A percentile compares a stretch with the other conserved stretches of the same genome.
Evolutionary conservation across 805 yeast genomes (phyloP).

Genomic region (Yamadazyma ubonensis): DNA sequence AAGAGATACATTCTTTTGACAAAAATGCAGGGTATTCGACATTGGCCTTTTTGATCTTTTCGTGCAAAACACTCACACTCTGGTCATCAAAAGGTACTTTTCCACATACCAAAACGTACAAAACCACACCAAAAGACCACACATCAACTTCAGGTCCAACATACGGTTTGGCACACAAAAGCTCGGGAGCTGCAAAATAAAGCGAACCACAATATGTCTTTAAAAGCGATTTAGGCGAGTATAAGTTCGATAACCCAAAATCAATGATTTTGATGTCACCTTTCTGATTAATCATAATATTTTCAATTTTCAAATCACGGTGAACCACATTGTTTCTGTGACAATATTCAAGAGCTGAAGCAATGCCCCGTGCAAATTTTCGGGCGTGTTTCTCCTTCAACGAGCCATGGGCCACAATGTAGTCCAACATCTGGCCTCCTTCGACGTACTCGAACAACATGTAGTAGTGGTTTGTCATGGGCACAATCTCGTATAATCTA

Average conservation of each 20-base stretch:
- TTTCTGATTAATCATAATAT: conserved; percentile 87
- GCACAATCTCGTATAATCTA: conserved; percentile 86
- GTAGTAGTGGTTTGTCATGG: conserved; percentile 95
- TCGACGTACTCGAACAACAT: conserved; percentile 95
- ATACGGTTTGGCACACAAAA: conserved; percentile 88
- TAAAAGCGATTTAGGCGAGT: conserved; percentile 64
- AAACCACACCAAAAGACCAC: conserved; percentile 97
- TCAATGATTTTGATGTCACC: conserved; percentile 96
- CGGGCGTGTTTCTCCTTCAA: conserved; percentile 92
- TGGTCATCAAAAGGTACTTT: conserved; percentile 98
- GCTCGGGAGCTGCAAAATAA: conserved; percentile 98
- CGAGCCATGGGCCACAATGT: conserved; percentile 94
- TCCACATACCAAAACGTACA: conserved; percentile 94
- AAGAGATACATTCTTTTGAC: conserved; percentile 74
- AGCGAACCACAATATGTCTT: conserved; percentile 96
- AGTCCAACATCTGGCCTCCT: conserved; percentile 97
- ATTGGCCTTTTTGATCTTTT: conserved; percentile 86
- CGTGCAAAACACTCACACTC: conserved; percentile 86
- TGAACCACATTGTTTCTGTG: conserved; percentile 95
- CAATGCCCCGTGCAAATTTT: conserved; percentile 91
- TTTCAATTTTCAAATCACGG: conserved; percentile 94
- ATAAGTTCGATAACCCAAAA: conserved; percentile 91
- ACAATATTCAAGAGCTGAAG: conserved; percentile 88
- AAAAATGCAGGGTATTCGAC: conserved; percentile 88
- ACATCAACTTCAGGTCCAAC: conserved; percentile 96